These are phyloP conservation scores for Alternaria brassicicola DNA, from an alignment of 2,329 filamentous ascomycete genomes.

Conservation along the genomic window DNA sequence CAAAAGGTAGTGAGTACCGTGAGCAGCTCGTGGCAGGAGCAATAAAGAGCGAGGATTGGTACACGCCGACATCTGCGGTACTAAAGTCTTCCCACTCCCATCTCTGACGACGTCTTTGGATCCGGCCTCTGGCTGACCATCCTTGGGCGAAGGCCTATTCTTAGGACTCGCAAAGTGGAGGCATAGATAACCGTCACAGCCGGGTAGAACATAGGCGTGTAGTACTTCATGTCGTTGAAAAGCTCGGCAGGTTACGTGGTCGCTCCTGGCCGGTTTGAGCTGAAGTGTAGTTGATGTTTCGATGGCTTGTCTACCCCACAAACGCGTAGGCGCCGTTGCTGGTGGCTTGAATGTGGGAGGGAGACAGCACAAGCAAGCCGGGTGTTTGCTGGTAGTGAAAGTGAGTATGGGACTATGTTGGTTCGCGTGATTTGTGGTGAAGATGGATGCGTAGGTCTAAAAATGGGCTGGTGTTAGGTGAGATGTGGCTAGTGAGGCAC, in stretches of 20 bases:
- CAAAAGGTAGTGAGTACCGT: not conserved
- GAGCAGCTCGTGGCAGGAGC: not conserved
- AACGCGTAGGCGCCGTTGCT: not conserved
- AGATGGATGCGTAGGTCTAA: not conserved
- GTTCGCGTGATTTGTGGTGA: not conserved
- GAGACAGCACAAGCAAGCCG: not conserved
- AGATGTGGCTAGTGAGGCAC: conserved; percentile 34
- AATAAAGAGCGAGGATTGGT: not conserved
- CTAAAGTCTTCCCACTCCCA: not conserved
- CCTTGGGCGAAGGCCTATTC: conserved; percentile 17
- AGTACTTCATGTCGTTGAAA: conserved; percentile 19
- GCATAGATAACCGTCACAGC: conserved; percentile 24
- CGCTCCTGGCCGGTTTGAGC: not conserved
- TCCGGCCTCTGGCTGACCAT: conserved; percentile 8
- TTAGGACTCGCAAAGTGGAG: conserved; percentile 24
- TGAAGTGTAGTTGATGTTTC: not conserved
- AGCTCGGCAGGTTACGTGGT: not conserved
- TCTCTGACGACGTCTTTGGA: not conserved
- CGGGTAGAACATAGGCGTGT: conserved; percentile 24
- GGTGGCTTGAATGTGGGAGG: not conserved
- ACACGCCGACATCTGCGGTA: not conserved
- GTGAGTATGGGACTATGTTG: not conserved
- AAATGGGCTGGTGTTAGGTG: not conserved
- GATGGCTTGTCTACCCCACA: conserved; percentile 5
- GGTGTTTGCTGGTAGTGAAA: not conserved